These are phyloP conservation scores for Ophiocordyceps robertsii DNA, from an alignment of 2,329 filamentous ascomycete species.

Conservation along the genomic window DNA sequence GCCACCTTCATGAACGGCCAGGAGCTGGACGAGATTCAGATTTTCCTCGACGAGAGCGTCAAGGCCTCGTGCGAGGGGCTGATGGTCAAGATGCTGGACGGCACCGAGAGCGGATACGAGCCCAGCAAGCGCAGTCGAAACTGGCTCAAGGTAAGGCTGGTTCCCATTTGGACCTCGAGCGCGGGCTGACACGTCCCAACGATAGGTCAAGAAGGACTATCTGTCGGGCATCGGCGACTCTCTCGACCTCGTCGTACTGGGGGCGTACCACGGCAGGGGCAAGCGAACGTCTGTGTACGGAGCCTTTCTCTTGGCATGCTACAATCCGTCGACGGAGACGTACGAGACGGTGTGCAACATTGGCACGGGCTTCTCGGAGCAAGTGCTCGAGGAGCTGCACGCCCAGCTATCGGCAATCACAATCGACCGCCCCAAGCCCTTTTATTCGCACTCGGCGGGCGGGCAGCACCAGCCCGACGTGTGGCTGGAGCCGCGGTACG, in stretches of 20 bases:
- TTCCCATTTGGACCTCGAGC: background rate
- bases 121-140: slow-evolving; percentile 93
- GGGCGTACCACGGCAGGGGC: slow-evolving; percentile 86
- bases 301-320: slow-evolving; percentile 88
- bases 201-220: slow-evolving; percentile 91
- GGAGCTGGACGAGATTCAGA: slow-evolving; percentile 87
- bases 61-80: slow-evolving; percentile 93
- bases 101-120: slow-evolving; percentile 84
- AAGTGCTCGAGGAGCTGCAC: slow-evolving; percentile 80
- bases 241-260: slow-evolving; percentile 87
- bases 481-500: slow-evolving; percentile 89
- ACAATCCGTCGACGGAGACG: slow-evolving; percentile 64
- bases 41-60: slow-evolving; percentile 83
- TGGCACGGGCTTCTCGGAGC: slow-evolving; percentile 91
- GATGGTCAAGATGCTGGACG: slow-evolving; percentile 99
- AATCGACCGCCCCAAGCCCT: slow-evolving; percentile 87
- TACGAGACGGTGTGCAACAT: slow-evolving; percentile 99
- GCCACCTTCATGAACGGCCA: slow-evolving; percentile 77
- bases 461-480: slow-evolving; percentile 93
- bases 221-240: slow-evolving; percentile 88
- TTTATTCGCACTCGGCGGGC: slow-evolving; percentile 74
- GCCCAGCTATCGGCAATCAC: slow-evolving; percentile 58
- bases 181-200: background rate
- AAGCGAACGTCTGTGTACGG: slow-evolving; percentile 95
- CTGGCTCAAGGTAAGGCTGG: slow-evolving; percentile 70